Base-by-base conservation (phyloP, 2,329 filamentous ascomycete species). In the Sodiomyces alkalinus region DNA sequence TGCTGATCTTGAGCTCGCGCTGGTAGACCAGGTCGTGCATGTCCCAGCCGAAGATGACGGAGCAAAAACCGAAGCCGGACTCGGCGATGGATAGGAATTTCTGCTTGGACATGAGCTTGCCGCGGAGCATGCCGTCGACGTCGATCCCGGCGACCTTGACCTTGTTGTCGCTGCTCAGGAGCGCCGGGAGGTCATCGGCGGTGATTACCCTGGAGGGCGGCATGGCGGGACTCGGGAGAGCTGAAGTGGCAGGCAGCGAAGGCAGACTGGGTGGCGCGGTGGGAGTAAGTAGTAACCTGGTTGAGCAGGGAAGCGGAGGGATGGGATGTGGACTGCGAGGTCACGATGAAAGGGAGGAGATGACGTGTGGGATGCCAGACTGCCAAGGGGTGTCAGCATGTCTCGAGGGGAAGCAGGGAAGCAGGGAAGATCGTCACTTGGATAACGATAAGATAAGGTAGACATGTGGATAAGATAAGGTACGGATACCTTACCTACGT, bases 11-110 rank as follows among this genome's bases (percentile, higher is more conserved):
- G 38, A 93, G 68, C 55, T 93, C 85, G 42, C 68, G 73, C 49
- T 81, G 76, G 52, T 93, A 94, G 8, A 82, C 92, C 58, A 74
- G 66, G 47, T 94, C 86, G 53, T 94, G 85, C 82, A 93, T 92
- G 54, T 94, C 85, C 86, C 86, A 93, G 49, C 86, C 85, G 45
- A 92, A 93, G 39, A 93, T 74, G 40, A 93, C 83, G 13, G 80
- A 90, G 61, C 86, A 93, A 62, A 93, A 93, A 30, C 85, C 86
- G 43, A 93, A 93, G 28, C 85, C 86, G 24, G 73, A 67, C 22
- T 69, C 55, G n/a, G 76, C 77, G 29, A 93, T 69, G 17, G 80
- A 82, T 20, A 93, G 60, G 53, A 94, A 93, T 58, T 94, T 93
- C 49, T 77, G 79, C 64, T 92, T 92, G 42, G 82, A 82, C 55